Evolutionary conservation across 768 basidiomycete genomes (phyloP), one percentile per base, ranked within the genome.

Genomic region (Tylopilus sp.): DNA sequence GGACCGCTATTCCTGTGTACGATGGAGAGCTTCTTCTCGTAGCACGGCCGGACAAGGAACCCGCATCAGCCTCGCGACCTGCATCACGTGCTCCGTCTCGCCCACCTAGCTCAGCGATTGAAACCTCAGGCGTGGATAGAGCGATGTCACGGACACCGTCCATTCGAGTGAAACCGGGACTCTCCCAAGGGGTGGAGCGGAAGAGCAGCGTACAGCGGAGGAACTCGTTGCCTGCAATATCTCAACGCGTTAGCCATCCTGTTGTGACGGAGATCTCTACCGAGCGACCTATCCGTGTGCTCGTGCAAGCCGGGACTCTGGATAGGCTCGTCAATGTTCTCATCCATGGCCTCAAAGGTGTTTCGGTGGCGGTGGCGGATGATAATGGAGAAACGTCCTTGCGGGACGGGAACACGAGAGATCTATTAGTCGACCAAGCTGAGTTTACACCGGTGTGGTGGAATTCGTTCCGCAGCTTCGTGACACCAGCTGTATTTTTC

Each of bases 341-440:
- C 15, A 82, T 89, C 0, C 85, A 88, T 60, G 91, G 91, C 4
- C 71, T 92, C 18, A 81, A 81, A 43, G 83, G 83, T 28, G 81
- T 92, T 4, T 85, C 86, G 0, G 88, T 91, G 0, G 85, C 86
- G 0, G 86, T 90, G 4, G 82, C 91, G 0, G 90, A 93, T 57
- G 90, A 92, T 62, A 91, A 90, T 58, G 91, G 91, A 0, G 88
- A 92, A 66, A 89, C 87, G 73, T 82, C 88, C 0, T 67, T 92
- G 39, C 73, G 82, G 20, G 86, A 88, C 56, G 82, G 83, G 2
- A 86, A 81, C 71, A 86, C 86, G 0, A 74, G 88, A 30, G 83
- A 88, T 43, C 71, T 91, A 39, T 73, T 82, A 22, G 78, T 92
- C 13, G 90, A 92, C 69, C 78, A 82, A 40, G 71, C 62, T 2